Conservation (phyloP, 768 basidiomycete species). For the Butyriboletus loyo region DNA sequence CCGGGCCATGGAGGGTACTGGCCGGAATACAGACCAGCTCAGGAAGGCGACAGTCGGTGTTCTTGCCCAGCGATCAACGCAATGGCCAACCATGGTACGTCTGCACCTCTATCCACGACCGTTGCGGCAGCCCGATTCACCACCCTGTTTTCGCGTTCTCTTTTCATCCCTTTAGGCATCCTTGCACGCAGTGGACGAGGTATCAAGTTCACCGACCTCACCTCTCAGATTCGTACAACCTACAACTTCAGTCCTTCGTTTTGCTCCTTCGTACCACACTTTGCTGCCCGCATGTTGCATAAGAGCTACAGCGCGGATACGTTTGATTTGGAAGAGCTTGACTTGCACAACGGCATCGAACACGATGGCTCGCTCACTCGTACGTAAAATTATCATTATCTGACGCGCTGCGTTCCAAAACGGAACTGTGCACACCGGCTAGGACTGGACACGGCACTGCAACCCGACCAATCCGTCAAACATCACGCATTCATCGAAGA, state of each 20-base stretch:
- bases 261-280: conserved; percentile 62
- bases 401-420: too few species aligned
- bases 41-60: conserved; percentile 63
- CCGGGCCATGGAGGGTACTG: conserved; percentile 64
- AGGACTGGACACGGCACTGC: conserved; percentile 53
- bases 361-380: conserved; percentile 36
- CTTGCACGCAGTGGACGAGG: conserved; percentile 64
- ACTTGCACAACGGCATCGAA: conserved; percentile 62
- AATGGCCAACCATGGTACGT: conserved; percentile 79
- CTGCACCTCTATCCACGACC: not conserved
- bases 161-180: conserved; percentile 28
- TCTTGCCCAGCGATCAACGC: conserved; percentile 77
- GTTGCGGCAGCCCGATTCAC: not conserved
- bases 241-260: conserved; percentile 73
- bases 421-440: not conserved
- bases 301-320: conserved; percentile 54
- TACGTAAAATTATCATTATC: conserved; percentile 11
- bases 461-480: conserved; percentile 51
- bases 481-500: conserved; percentile 53
- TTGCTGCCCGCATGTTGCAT: conserved; percentile 53
- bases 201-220: conserved; percentile 57
- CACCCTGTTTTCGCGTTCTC: not conserved
- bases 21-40: conserved; percentile 62
- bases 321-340: conserved; percentile 65
- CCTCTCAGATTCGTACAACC: conserved; percentile 43